Evolutionary conservation across 768 basidiomycete species (phyloP).

Genomic region (Infundibulicybe gibba): DNA sequence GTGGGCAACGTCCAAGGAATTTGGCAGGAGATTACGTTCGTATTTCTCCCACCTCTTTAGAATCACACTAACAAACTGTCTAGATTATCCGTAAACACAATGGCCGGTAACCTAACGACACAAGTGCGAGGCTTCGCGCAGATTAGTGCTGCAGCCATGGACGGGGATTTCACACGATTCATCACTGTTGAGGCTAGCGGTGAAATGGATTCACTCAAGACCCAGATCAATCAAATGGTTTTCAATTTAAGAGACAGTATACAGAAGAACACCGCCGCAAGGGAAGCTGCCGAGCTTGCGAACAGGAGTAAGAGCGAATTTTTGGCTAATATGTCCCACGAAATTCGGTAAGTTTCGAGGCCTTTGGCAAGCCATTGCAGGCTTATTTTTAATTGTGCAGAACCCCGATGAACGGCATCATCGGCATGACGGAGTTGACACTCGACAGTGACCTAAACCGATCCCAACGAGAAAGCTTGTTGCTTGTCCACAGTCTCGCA

Average conservation of each 20-base stretch:
- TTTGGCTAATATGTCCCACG: conserved; percentile 98
- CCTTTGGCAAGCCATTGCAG: neutral
- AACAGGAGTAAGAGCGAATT: conserved; percentile 97
- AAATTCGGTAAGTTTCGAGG: conserved; percentile 73
- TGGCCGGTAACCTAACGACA: conserved; percentile 95
- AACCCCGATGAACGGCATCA: conserved; percentile 99
- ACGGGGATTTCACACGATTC: conserved; percentile 97
- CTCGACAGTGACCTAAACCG: conserved; percentile 94
- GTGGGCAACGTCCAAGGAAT: conserved; percentile 96
- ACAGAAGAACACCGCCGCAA: conserved; percentile 97
- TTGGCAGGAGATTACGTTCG: conserved; percentile 98
- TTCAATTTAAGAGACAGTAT: conserved; percentile 95
- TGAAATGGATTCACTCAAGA: conserved; percentile 99
- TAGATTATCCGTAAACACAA: conserved; percentile 94
- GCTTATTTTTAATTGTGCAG: conserved; percentile 32
- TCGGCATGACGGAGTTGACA: conserved; percentile 99
- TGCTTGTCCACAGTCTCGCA: conserved; percentile 93
- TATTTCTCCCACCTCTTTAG: conserved; percentile 11
- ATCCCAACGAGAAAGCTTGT: conserved; percentile 91
- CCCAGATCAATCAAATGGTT: conserved; percentile 99
- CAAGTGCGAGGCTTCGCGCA: conserved; percentile 99
- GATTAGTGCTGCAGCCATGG: conserved; percentile 97
- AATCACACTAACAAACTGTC: neutral
- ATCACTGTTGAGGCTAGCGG: conserved; percentile 98
- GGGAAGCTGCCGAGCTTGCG: conserved; percentile 97